Conservation (phyloP, 2,329 filamentous ascomycete genomes). For the Aspergillus bombycis region DNA sequence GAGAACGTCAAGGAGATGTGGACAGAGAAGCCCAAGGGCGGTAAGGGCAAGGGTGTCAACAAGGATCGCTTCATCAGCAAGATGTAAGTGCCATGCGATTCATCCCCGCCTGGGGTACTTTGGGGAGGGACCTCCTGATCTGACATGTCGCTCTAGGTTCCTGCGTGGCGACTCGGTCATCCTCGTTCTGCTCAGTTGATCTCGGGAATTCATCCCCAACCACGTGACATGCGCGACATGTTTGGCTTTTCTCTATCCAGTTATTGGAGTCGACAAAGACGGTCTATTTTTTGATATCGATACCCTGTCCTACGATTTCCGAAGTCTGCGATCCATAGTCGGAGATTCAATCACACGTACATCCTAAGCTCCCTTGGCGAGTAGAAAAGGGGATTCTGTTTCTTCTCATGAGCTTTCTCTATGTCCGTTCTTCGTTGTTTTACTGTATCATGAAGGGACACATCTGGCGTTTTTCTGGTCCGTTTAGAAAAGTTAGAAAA, state of each 20-base stretch:
- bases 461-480: conserved; percentile 23
- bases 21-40: conserved; percentile 88
- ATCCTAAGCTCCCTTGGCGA: neutral
- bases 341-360: conserved; percentile 1
- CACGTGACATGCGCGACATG: conserved; percentile 14
- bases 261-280: conserved; percentile 16
- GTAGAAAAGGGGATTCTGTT: conserved; percentile 3
- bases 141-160: conserved; percentile 60
- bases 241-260: conserved; percentile 8
- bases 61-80: conserved; percentile 99
- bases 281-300: conserved; percentile 30
- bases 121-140: neutral
- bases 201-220: conserved; percentile 8
- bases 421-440: conserved; percentile 2
- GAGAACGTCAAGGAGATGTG: conserved; percentile 99
- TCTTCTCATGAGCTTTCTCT: conserved; percentile 1
- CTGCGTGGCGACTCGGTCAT: conserved; percentile 86
- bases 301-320: conserved; percentile 28
- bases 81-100: conserved; percentile 65
- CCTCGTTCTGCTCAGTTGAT: conserved; percentile 77
- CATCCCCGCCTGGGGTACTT: neutral
- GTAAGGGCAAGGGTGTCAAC: conserved; percentile 93
- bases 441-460: conserved; percentile 12
- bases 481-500: conserved; percentile 12
- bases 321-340: neutral